These are phyloP conservation scores for Chrysosporium keratinophilum DNA, from an alignment of 2,329 filamentous ascomycete genomes.

Conservation along the genomic window DNA sequence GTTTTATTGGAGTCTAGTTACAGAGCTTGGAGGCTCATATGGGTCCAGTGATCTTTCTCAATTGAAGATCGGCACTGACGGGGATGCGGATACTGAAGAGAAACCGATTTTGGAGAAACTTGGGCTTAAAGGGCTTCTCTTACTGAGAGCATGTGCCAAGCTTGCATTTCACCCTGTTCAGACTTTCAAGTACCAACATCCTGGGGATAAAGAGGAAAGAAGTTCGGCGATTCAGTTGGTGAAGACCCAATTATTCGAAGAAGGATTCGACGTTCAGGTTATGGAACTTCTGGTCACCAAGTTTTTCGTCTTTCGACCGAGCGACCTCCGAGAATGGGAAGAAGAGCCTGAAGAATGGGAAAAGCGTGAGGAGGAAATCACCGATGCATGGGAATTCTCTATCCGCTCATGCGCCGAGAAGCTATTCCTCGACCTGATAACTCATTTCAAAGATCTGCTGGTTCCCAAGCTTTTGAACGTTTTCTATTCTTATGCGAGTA, in stretches of 20 bases:
- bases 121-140: constrained; percentile 68
- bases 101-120: constrained; percentile 62
- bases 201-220: constrained; percentile 66
- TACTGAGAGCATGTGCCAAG: constrained; percentile 71
- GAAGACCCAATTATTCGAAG: constrained; percentile 62
- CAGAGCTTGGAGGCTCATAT: constrained; percentile 63
- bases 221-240: constrained; percentile 57
- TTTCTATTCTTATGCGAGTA: constrained; percentile 65
- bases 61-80: constrained; percentile 34
- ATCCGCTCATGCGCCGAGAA: constrained; percentile 88
- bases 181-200: constrained; percentile 71
- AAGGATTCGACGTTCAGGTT: constrained; percentile 66
- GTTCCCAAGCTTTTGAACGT: constrained; percentile 70
- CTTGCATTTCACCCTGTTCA: constrained; percentile 74
- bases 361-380: constrained; percentile 71
- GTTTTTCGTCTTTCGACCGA: constrained; percentile 76
- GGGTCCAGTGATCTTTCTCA: constrained; percentile 22
- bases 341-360: constrained; percentile 96
- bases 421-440: constrained; percentile 81
- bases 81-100: constrained; percentile 39
- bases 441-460: constrained; percentile 75
- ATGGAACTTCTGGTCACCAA: constrained; percentile 76
- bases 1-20: constrained; percentile 76
- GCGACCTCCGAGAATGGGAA: constrained; percentile 84
- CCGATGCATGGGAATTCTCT: constrained; percentile 83